phyloP scores from a whole-genome alignment of 1,284 basidiomycete genomes.

The Irpex sp. region DNA sequence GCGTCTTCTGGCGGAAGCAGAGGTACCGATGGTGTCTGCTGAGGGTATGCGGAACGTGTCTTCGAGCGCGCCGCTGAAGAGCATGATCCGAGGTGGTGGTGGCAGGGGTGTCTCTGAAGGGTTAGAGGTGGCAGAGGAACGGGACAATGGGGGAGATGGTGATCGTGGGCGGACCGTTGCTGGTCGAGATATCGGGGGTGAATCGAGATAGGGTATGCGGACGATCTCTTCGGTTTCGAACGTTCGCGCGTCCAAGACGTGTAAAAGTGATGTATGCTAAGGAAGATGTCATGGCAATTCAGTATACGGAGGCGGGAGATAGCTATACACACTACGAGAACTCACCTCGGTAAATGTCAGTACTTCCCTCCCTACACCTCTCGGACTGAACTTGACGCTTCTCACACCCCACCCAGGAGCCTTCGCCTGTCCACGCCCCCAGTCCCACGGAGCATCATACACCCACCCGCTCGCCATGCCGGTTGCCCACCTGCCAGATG shows the following conservation, averaged over 20 bases:
- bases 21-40: slow-evolving; percentile 16
- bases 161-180: slow-evolving; percentile 21
- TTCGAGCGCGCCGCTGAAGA: slow-evolving; percentile 39
- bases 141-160: slow-evolving; percentile 18
- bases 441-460: slow-evolving; percentile 61
- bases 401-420: slow-evolving; percentile 76
- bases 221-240: slow-evolving; percentile 73
- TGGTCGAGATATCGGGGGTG: slow-evolving; percentile 19
- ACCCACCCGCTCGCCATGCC: slow-evolving; percentile 44
- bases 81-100: slow-evolving; percentile 34
- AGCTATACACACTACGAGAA: background rate
- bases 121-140: slow-evolving; percentile 8
- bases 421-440: slow-evolving; percentile 43
- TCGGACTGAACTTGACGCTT: slow-evolving; percentile 70
- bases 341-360: slow-evolving; percentile 82
- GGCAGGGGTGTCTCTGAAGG: slow-evolving; percentile 14
- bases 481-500: slow-evolving; percentile 32
- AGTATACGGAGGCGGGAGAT: too few relatives aligned
- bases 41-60: slow-evolving; percentile 50
- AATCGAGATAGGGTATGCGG: slow-evolving; percentile 44
- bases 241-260: slow-evolving; percentile 75
- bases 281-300: background rate
- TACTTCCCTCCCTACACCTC: slow-evolving; percentile 50
- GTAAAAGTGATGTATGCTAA: slow-evolving; percentile 70
- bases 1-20: slow-evolving; percentile 3